Base-by-base conservation (phyloP, 2,329 filamentous ascomycete genomes). In the Proliferodiscus dingleyae region DNA sequence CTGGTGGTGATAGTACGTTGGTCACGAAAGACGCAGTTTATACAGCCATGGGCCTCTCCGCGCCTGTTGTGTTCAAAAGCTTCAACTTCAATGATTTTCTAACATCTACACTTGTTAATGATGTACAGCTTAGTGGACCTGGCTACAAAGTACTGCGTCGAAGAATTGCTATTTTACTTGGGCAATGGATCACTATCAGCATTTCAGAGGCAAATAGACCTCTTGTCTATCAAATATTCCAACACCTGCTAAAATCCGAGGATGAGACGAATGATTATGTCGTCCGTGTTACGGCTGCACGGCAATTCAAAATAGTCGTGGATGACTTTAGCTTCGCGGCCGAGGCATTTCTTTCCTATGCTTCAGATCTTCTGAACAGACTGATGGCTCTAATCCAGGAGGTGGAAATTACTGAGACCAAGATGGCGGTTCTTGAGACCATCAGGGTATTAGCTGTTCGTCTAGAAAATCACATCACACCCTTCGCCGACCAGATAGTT, bases 21-120 rank as follows among this genome's bases (percentile, higher is more conserved):
- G 75, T 93, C 13, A 81, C 87, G 49, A 97, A 96, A 63, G 93
- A 98, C 63, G 91, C 91, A 0, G 82, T 97, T 1, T 98, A 98
- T 62, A 94, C 88, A 4, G 89, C 91, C 9, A 84, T 98, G 69
- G 90, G 91, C 2, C 74, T 96, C 41, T 81, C 93, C 0, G 87
- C 90, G 1, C 76, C 87, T 2, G 82, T 90, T 30, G 71, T 97
- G 13, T 75, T 83, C 48, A 71, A 83, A 37, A 73, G 80, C 9
- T 80, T 96, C 52, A 86, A 97, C 65, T 97, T 97, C 67, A 85
- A 94, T 61, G 65, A 74, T 1, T 86, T 97, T 60, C 68, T 98
- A 32, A 73, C 78, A 13, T 80, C 81, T 4, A 89, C 86, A 0
- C 71, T 98, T 24, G 80, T 87, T 4, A 73, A 77, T 3, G 93